Base-by-base conservation (phyloP, 768 basidiomycete species). In the Lactifluus piperatus region DNA sequence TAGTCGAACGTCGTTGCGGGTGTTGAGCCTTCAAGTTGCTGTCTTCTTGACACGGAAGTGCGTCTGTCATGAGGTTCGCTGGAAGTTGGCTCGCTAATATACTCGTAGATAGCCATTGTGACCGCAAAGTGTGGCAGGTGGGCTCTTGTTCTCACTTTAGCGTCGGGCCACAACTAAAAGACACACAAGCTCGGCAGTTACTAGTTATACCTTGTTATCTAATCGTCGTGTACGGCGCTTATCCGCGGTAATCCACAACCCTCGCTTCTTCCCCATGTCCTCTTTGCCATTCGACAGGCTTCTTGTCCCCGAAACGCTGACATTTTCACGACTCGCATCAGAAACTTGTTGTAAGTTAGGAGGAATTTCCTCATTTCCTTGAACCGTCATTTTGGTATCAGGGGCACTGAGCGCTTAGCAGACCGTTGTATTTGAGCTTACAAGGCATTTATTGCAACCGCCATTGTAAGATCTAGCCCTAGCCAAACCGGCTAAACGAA, bases 131-230 rank as follows among this genome's bases (percentile, higher is more conserved):
- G 44, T 56, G 18, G 54, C 30, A 2, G 44, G 20, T 22, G 20
- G 13, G 34, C n/a, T 52, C 34, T 61, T 61, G 60, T 61, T 61
- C 60, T 61, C 32, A 46, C 59, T 51, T 56, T 37, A 37, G 49
- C 5, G 20, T 11, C 58, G 36, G n/a, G 18, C 46, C 51, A 58
- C 51, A 45, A 2, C 29, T 36, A 8, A 49, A 29, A 18, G 54
- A 56, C 59, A 56, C 60, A 51, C 27, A 24, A n/a, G 22, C 39
- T 46, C 37, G 27, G 34, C 6, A 20, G n/a, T n/a, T n/a, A n/a
- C n/a, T n/a, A 26, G 7, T 37, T n/a, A 41, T 49, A 37, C 48
- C 18, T 43, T 27, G 44, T 51, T 45, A 56, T 60, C 48, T 54
- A 46, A 37, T 58, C 57, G 9, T 9, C 22, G 4, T 43, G n/a